These are phyloP conservation scores for Circinella minor DNA, from an alignment of 371 early-diverging fungal genomes.

Conservation along the genomic window DNA sequence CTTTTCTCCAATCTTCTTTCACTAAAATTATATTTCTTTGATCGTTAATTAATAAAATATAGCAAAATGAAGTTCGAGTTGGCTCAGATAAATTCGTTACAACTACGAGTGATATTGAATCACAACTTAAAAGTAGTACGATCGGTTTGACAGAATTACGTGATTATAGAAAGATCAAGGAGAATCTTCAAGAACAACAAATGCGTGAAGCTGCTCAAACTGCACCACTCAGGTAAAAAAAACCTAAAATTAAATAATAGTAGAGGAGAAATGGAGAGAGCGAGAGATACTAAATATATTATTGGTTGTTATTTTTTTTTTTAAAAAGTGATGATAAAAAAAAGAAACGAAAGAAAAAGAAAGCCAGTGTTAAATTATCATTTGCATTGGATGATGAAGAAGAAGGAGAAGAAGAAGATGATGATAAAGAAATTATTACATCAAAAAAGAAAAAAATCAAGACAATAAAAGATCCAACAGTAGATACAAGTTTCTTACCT, in stretches of 20 bases:
- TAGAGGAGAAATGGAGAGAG: too few species aligned
- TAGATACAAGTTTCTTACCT: slow-evolving; percentile 94
- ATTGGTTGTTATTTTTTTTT: neutral
- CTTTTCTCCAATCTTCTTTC: neutral
- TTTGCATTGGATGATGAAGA: slow-evolving; percentile 64
- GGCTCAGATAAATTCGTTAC: slow-evolving; percentile 85
- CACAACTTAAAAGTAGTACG: slow-evolving; percentile 84
- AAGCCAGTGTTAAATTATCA: slow-evolving; percentile 69
- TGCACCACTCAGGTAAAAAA: slow-evolving; percentile 49
- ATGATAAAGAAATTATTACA: slow-evolving; percentile 19
- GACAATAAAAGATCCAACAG: slow-evolving; percentile 84
- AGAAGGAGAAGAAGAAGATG: slow-evolving; percentile 32
- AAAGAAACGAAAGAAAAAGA: slow-evolving; percentile 65
- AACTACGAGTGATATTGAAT: slow-evolving; percentile 79
- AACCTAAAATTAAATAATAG: too few species aligned
- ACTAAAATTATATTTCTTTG: neutral
- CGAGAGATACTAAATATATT: neutral
- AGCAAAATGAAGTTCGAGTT: slow-evolving; percentile 77
- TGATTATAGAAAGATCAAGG: slow-evolving; percentile 88
- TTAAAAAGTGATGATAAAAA: slow-evolving; percentile 55
- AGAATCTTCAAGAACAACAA: slow-evolving; percentile 81
- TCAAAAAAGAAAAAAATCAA: slow-evolving; percentile 56
- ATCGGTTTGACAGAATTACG: slow-evolving; percentile 88
- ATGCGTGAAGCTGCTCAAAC: slow-evolving; percentile 78
- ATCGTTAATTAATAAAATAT: neutral